Evolutionary conservation across 345 rosid species (phyloP), one percentile per base, ranked within the genome.

Genomic region (Syzygium jambos): DNA sequence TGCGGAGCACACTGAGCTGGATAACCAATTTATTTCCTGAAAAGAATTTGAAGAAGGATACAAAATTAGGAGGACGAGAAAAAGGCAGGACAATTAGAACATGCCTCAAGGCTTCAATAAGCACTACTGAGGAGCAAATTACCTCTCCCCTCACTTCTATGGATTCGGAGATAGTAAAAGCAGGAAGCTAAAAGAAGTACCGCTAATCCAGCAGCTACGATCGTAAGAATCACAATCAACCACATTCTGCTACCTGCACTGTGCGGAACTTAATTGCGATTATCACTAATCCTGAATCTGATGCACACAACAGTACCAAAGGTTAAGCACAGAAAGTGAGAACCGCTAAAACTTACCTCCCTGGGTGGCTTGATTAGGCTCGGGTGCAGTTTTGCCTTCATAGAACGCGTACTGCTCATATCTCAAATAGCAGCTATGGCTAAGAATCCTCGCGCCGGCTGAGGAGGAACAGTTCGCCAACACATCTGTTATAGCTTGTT

Each of bases 351-450:
- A 55, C 88, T 86, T 87, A 88, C 94, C 83, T 90, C 85, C 65
- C 27, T 82, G 29, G 15, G 80, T n/a, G 57, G 34, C 78, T 16
- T 61, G 87, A 63, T 86, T 85, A 53, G 29, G 87, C 73, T 85
- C 52, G 0, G 25, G 80, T 3, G 22, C 87, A 46, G 90, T 86
- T 85, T 49, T 86, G 11, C 89, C 91, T 43, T 84, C 68, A 63
- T 91, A 90, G 46, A 92, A 91, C 29, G 90, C 89, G 27, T 93
- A 91, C 19, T 91, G 85, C 84, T 93, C 92, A 46, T 91, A 93
- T 86, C 94, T 90, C 86, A 93, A 86, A 78, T 91, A 91, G 87
- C 93, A 93, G 86, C 92, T 91, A 4, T 86, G 91, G 89, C 93
- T 91, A 13, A 89, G 87, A 61, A 93, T 38, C 56, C 92, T 68